Percentiles rank a stretch among this genome's conserved stretches.
Conservation (phyloP, 805 yeast genomes). For the Candida loeiensis region DNA sequence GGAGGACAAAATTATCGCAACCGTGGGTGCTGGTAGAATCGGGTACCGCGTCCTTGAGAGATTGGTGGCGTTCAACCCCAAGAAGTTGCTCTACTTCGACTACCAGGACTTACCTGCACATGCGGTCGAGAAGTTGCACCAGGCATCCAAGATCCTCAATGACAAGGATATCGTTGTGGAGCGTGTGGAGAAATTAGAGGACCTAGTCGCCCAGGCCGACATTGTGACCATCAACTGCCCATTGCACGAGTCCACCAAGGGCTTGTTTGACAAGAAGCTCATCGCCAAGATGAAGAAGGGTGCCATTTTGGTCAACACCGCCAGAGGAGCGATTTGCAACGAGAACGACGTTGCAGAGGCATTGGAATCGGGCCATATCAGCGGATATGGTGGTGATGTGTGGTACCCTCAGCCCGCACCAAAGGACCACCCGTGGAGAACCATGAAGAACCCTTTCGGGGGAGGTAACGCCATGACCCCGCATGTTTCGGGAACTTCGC, state of each 20-base stretch:
- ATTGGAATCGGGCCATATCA: constrained; percentile 59
- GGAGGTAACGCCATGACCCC: constrained; percentile 87
- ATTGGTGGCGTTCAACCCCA: constrained; percentile 68
- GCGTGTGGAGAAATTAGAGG: constrained; percentile 58
- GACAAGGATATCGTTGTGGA: constrained; percentile 57
- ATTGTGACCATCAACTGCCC: constrained; percentile 77
- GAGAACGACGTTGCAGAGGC: constrained; percentile 76
- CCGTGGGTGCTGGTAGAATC: constrained; percentile 80
- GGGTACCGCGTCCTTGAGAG: constrained; percentile 75
- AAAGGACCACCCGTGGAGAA: constrained; percentile 72
- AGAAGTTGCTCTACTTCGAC: constrained; percentile 70
- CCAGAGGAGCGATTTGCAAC: constrained; percentile 65
- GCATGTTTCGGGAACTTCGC: constrained; percentile 73
- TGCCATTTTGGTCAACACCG: constrained; percentile 16
- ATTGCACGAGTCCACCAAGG: constrained; percentile 64
- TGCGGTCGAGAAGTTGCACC: constrained; percentile 39
- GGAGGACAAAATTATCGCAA: constrained; percentile 73
- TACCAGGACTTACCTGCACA: constrained; percentile 63
- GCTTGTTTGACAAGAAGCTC: constrained; percentile 62
- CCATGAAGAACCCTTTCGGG: constrained; percentile 59
- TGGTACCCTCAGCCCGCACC: constrained; percentile 88
- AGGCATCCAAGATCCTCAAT: constrained; percentile 33
- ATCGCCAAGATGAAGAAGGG: constrained; percentile 43
- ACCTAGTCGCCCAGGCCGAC: constrained; percentile 64
- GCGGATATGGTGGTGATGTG: constrained; percentile 85